phyloP scores from a whole-genome alignment of 2,329 filamentous ascomycete genomes.

The Aspergillus costaricaensis region DNA sequence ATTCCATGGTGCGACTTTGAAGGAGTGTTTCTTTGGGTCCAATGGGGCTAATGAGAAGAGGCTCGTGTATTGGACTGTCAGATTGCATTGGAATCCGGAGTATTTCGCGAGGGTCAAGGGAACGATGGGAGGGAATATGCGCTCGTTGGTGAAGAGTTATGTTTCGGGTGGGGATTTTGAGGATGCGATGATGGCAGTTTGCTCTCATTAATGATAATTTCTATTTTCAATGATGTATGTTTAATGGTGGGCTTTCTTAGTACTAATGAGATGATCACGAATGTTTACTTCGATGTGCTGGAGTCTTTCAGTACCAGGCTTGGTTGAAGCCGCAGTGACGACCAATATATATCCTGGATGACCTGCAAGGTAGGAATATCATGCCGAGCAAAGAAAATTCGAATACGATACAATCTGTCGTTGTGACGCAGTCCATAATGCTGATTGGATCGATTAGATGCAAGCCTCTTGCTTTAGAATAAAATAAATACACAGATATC shows the following conservation, averaged over 20 bases:
- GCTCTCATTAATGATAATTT: not conserved
- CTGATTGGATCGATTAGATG: too few relatives aligned
- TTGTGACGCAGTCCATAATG: too few relatives aligned
- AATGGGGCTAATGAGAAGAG: slow-evolving; percentile 55
- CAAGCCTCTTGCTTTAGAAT: too few relatives aligned
- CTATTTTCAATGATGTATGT: too few relatives aligned
- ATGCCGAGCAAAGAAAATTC: too few relatives aligned
- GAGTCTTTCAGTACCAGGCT: too few relatives aligned
- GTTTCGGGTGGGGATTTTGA: slow-evolving; percentile 9
- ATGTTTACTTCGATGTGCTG: too few relatives aligned
- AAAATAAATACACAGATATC: too few relatives aligned
- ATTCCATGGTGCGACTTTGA: slow-evolving; percentile 72
- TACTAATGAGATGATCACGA: too few relatives aligned
- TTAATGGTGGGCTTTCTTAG: not conserved
- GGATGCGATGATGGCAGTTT: slow-evolving; percentile 12
- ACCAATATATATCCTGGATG: not conserved
- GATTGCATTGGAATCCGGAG: slow-evolving; percentile 73
- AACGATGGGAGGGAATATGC: slow-evolving; percentile 41
- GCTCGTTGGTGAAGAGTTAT: not conserved
- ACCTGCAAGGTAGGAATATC: not conserved
- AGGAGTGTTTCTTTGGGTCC: slow-evolving; percentile 72
- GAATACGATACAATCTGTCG: too few relatives aligned
- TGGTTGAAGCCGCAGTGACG: too few relatives aligned
- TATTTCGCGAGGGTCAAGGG: slow-evolving; percentile 70
- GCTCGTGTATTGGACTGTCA: slow-evolving; percentile 43